phyloP scores from a whole-genome alignment of 768 basidiomycete genomes.

The Panaeolus papilionaceus region DNA sequence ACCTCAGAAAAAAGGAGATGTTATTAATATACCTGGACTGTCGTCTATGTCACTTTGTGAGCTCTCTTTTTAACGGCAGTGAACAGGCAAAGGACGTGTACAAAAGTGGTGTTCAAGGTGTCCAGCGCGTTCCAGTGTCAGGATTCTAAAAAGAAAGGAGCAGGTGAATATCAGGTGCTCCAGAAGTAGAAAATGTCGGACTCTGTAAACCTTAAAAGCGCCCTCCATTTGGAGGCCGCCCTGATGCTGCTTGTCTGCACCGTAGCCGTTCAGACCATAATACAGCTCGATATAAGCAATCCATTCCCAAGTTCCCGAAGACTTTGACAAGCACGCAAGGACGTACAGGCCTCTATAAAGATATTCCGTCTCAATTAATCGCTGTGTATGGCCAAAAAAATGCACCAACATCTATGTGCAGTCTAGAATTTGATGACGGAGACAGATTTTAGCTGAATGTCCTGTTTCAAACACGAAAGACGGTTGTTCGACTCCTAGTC shows the following conservation, averaged over 20 bases:
- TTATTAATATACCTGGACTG: background rate
- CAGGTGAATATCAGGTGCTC: background rate
- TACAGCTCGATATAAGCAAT: no score
- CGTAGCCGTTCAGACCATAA: no score
- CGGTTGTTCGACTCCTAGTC: background rate
- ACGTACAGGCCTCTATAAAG: background rate
- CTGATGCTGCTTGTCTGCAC: no score
- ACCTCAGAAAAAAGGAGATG: background rate
- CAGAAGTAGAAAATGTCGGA: background rate
- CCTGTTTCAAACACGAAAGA: background rate
- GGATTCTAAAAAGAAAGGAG: background rate
- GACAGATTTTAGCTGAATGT: background rate
- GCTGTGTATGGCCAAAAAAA: no score
- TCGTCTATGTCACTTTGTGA: background rate
- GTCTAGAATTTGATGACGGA: background rate
- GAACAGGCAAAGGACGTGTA: background rate
- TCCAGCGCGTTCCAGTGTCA: background rate
- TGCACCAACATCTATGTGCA: no score
- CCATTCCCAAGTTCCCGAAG: no score
- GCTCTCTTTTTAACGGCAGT: background rate
- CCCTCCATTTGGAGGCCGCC: background rate
- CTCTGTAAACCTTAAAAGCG: background rate
- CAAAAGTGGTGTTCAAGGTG: background rate
- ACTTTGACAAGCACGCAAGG: no score
- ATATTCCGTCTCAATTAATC: no score